Evolutionary conservation across 192 early-diverging fungal species (phyloP).

Genomic region (Phycomyces nitens): DNA sequence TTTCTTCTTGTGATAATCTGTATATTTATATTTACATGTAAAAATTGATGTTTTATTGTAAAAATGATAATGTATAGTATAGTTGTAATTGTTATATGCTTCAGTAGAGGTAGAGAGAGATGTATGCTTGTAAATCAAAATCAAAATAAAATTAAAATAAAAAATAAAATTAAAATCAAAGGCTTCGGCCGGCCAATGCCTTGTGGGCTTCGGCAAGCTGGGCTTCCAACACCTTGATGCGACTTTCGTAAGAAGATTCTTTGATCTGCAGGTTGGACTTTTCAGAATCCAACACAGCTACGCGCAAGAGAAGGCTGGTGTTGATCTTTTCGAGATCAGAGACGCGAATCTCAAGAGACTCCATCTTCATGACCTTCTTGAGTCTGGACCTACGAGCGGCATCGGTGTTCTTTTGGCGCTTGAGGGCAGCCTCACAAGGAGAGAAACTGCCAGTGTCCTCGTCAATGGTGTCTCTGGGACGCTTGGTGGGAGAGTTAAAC

Average conservation of each 20-base stretch:
- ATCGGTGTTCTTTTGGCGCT: slow-evolving; percentile 83
- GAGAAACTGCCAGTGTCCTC: slow-evolving; percentile 8
- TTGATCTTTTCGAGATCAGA: slow-evolving; percentile 79
- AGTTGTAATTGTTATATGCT: too few species aligned
- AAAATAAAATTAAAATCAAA: not conserved
- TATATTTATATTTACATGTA: too few species aligned
- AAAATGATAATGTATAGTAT: too few species aligned
- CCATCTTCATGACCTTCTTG: slow-evolving; percentile 82
- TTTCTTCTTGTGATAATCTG: too few species aligned
- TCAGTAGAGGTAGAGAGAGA: too few species aligned
- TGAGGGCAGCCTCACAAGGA: slow-evolving; percentile 48
- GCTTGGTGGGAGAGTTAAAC: slow-evolving; percentile 14
- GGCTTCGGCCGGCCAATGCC: slow-evolving; percentile 26
- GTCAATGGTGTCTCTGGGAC: slow-evolving; percentile 1
- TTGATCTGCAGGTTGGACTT: slow-evolving; percentile 42
- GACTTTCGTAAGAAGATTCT: slow-evolving; percentile 43
- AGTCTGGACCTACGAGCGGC: slow-evolving; percentile 89
- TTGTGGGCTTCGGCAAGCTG: slow-evolving; percentile 52
- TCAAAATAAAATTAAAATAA: not conserved
- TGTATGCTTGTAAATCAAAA: too few species aligned
- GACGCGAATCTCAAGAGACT: slow-evolving; percentile 78
- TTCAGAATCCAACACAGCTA: slow-evolving; percentile 52
- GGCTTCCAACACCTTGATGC: slow-evolving; percentile 45
- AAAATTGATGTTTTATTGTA: too few species aligned
- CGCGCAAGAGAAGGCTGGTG: slow-evolving; percentile 38